Conservation (phyloP, 805 yeast species). For the Blastobotrys parvus region DNA sequence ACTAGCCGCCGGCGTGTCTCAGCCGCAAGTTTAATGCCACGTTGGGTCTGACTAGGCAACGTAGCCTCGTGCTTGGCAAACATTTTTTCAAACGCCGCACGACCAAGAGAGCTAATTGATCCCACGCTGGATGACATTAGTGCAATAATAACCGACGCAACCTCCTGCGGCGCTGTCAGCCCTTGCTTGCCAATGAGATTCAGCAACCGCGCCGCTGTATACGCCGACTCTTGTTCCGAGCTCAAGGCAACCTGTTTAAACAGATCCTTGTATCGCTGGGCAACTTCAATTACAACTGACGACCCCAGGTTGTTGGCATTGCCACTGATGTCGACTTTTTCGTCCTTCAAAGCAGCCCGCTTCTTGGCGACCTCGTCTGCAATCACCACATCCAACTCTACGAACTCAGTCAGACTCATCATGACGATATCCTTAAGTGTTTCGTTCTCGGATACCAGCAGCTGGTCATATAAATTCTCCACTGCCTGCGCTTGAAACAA, state of each 20-base stretch:
- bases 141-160: conserved; percentile 64
- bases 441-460: conserved; percentile 33
- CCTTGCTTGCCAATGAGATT: conserved; percentile 54
- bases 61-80: conserved; percentile 58
- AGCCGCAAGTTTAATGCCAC: neutral
- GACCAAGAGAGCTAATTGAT: conserved; percentile 40
- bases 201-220: conserved; percentile 46
- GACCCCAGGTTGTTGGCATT: neutral
- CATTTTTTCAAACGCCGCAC: conserved; percentile 44
- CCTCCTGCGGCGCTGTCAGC: conserved; percentile 63
- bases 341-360: neutral
- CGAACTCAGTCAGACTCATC: conserved; percentile 49
- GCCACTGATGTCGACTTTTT: conserved; percentile 4
- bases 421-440: conserved; percentile 45
- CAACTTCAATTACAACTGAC: conserved; percentile 49
- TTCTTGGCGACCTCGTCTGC: conserved; percentile 6
- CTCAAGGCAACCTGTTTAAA: conserved; percentile 43
- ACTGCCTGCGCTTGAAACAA: conserved; percentile 54
- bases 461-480: conserved; percentile 45
- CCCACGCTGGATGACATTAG: conserved; percentile 46
- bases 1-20: neutral
- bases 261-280: conserved; percentile 47
- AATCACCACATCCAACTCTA: conserved; percentile 27
- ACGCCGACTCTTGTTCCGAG: conserved; percentile 39
- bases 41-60: neutral